A percentile compares a stretch with the other conserved stretches of the same genome.
These are phyloP conservation scores for Kazachstania martiniae DNA, from an alignment of 805 yeast genomes.

Conservation along the genomic window DNA sequence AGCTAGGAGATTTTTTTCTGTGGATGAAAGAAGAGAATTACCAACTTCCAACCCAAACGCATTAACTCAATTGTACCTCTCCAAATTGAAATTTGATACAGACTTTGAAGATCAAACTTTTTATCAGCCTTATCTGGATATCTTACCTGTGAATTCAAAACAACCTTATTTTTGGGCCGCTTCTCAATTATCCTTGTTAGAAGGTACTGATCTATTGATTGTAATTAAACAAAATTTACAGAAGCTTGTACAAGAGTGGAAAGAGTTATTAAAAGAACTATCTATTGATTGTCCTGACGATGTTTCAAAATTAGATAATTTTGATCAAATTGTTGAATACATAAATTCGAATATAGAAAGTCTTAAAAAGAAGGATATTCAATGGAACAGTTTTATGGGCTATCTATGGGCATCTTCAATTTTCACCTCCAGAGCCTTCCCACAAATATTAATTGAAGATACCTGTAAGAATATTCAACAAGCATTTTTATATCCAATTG, in stretches of 20 bases:
- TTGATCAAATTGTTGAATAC: neutral
- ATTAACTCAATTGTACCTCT: conserved; percentile 29
- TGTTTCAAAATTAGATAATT: neutral
- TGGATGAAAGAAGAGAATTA: conserved; percentile 3
- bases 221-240: conserved; percentile 39
- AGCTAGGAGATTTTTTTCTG: conserved; percentile 24
- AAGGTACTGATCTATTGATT: conserved; percentile 61
- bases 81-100: conserved; percentile 33
- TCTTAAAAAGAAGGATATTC: conserved; percentile 1
- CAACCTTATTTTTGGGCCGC: conserved; percentile 60
- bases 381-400: conserved; percentile 57
- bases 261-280: conserved; percentile 3
- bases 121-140: conserved; percentile 37
- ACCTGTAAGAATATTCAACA: conserved; percentile 29
- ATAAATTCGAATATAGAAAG: conserved; percentile 8
- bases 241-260: conserved; percentile 52
- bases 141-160: conserved; percentile 39
- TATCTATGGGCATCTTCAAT: conserved; percentile 70
- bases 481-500: conserved; percentile 66
- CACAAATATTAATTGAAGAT: conserved; percentile 44
- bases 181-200: conserved; percentile 38
- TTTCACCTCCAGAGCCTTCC: conserved; percentile 72
- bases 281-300: conserved; percentile 1
- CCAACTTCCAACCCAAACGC: conserved; percentile 22
- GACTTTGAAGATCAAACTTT: conserved; percentile 8